Conservation (phyloP, 2,329 filamentous ascomycete species). For the Aspergillus quadrilineatus region DNA sequence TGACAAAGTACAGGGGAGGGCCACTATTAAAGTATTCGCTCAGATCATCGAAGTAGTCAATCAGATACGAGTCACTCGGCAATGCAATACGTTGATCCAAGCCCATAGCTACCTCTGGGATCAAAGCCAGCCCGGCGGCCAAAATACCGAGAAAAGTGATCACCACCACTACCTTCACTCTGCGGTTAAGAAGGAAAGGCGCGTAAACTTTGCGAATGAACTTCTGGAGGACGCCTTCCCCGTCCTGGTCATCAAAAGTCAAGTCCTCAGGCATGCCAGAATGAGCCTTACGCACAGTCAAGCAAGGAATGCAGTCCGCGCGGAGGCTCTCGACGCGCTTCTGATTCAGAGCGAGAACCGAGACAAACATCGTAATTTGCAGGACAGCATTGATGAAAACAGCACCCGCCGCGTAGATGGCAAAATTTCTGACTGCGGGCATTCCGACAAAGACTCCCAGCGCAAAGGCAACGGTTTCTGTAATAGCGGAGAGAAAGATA, state of each 20-base stretch:
- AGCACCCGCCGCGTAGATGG: conserved; percentile 90
- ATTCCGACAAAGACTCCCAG: conserved; percentile 93
- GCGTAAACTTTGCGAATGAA: conserved; percentile 93
- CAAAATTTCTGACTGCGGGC: conserved; percentile 97
- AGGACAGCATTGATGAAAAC: conserved; percentile 97
- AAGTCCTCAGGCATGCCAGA: conserved; percentile 63
- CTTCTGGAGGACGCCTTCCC: conserved; percentile 77
- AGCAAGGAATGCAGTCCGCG: conserved; percentile 88
- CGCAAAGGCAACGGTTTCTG: conserved; percentile 90
- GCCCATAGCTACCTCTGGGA: conserved; percentile 81
- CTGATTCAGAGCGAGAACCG: conserved; percentile 88
- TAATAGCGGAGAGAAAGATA: conserved; percentile 90
- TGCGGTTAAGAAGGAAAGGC: conserved; percentile 74
- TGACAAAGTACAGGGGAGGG: conserved; percentile 95
- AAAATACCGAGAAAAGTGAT: conserved; percentile 84
- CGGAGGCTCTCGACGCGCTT: conserved; percentile 82
- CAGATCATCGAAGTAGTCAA: conserved; percentile 93
- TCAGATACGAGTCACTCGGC: conserved; percentile 89
- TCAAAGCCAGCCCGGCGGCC: conserved; percentile 76
- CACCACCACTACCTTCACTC: conserved; percentile 73
- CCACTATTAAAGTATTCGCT: conserved; percentile 89
- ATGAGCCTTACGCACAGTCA: conserved; percentile 75
- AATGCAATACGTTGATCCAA: conserved; percentile 94
- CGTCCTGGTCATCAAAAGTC: conserved; percentile 68
- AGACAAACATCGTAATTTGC: conserved; percentile 95